Percentiles rank a stretch among this genome's conserved stretches.
Conservation (phyloP, 768 basidiomycete genomes). For the Fibroporia radiculosa region DNA sequence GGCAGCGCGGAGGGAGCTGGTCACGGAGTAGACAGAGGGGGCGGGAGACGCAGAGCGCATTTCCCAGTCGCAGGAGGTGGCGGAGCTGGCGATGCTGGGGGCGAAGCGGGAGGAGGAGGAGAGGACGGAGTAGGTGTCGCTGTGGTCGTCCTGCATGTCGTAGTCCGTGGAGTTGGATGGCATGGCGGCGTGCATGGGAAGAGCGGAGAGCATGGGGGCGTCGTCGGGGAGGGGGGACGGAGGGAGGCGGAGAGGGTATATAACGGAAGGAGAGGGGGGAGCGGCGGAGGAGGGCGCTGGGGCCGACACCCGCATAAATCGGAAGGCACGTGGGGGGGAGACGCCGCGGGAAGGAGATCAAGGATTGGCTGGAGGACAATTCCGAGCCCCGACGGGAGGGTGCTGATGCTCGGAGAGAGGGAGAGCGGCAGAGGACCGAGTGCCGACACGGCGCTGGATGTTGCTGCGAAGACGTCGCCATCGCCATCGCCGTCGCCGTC, state of each 20-base stretch:
- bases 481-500: too few relatives aligned
- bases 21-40: constrained; percentile 64
- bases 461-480: too few relatives aligned
- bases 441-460: too few relatives aligned
- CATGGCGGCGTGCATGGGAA: constrained; percentile 6
- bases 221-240: constrained; percentile 10
- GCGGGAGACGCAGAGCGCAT: constrained; percentile 59
- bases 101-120: constrained; percentile 22
- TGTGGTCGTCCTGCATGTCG: background rate
- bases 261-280: background rate
- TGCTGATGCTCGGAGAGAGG: too few relatives aligned
- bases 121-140: background rate
- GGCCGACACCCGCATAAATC: constrained; percentile 16
- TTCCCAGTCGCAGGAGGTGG: constrained; percentile 51
- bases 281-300: constrained; percentile 15
- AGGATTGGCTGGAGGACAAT: constrained; percentile 2
- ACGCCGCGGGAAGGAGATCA: background rate
- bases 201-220: constrained; percentile 7
- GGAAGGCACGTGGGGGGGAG: constrained; percentile 6
- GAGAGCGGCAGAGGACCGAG: background rate
- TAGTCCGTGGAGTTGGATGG: constrained; percentile 25
- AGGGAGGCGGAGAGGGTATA: background rate
- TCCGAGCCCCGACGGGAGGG: background rate
- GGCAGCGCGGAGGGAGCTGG: constrained; percentile 50
- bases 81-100: constrained; percentile 36